Evolutionary conservation across 345 rosid species (phyloP), one percentile per base, ranked within the genome.

Genomic region (Ceriops decandra): DNA sequence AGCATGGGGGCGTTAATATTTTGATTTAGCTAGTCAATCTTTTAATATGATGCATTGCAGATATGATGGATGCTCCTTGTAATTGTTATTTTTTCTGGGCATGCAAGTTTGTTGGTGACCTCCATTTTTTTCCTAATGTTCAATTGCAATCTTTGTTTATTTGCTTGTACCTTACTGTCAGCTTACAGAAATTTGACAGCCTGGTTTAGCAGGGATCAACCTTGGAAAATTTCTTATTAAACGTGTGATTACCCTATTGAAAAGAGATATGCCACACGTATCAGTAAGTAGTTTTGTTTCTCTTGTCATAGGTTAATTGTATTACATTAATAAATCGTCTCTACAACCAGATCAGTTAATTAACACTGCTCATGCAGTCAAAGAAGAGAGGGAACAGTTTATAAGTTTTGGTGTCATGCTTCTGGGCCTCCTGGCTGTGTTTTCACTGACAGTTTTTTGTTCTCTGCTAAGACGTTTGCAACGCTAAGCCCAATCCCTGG

Each of bases 131-230:
- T 28, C 31, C 26, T 24, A 32, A 47, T 20, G n/a, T 10, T 70
- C 26, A 46, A 38, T 47, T 24, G 30, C 57, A 9, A 64, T 60
- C 27, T 68, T 31, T 57, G 22, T 9, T 28, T 32, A 9, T 8
- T 46, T 56, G 38, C 28, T 26, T 60, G 46, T 24, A 49, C 54
- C 76, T 79, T 68, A 49, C 70, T 26, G 6, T 30, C 10, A 58
- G 38, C 71, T 73, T 83, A 66, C 52, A 70, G 68, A 66, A 80
- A 68, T 80, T 79, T 73, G 69, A 67, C 90, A 95, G 99, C 90
- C 93, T 77, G 99, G 98, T 69, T 83, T 95, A 86, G 91, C 90
- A 65, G 99, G 98, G 74, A 91, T 95, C 85, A 95, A 95, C 80
- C 85, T 95, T 0, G 99, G 99, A 28, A 91, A 88, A 73, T 91